Evolutionary conservation across 495 filamentous ascomycete genomes (phyloP).

Genomic region (Hapsidospora chrysogenum): DNA sequence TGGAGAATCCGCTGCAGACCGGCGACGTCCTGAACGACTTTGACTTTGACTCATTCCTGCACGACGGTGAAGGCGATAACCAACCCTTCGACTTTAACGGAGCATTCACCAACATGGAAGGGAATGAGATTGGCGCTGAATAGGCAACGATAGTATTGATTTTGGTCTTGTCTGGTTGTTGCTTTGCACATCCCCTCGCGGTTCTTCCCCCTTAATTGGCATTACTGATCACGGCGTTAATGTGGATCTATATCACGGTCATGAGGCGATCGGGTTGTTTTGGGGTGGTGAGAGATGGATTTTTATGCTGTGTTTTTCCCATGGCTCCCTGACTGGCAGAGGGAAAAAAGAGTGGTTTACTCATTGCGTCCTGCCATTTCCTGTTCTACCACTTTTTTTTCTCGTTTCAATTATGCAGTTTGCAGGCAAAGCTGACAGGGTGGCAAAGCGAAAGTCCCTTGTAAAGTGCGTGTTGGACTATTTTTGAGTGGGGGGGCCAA

Average conservation of each 20-base stretch:
- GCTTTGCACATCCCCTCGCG: background rate
- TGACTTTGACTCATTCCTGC: slow-evolving; percentile 92
- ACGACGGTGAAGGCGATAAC: slow-evolving; percentile 23
- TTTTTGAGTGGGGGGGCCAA: no score
- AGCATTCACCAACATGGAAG: slow-evolving; percentile 23
- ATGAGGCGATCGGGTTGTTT: slow-evolving; percentile 1
- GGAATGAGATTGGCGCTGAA: slow-evolving; percentile 23
- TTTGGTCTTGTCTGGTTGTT: background rate
- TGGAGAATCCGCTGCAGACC: slow-evolving; percentile 40
- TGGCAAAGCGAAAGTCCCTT: background rate
- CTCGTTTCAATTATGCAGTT: no score
- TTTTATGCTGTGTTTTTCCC: no score
- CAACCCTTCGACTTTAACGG: slow-evolving; percentile 26
- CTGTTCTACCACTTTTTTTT: slow-evolving; percentile 1
- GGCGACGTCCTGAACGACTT: slow-evolving; percentile 75
- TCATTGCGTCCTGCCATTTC: background rate
- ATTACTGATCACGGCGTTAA: slow-evolving; percentile 3
- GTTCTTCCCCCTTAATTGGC: slow-evolving; percentile 1
- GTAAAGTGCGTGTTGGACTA: background rate
- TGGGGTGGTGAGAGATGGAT: no score
- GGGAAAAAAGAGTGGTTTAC: background rate
- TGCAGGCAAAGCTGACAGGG: no score
- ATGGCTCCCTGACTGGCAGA: background rate
- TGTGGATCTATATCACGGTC: slow-evolving; percentile 2
- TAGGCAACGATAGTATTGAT: background rate